Base-by-base conservation (phyloP, 768 basidiomycete genomes). In the Tulasnella calospora region DNA sequence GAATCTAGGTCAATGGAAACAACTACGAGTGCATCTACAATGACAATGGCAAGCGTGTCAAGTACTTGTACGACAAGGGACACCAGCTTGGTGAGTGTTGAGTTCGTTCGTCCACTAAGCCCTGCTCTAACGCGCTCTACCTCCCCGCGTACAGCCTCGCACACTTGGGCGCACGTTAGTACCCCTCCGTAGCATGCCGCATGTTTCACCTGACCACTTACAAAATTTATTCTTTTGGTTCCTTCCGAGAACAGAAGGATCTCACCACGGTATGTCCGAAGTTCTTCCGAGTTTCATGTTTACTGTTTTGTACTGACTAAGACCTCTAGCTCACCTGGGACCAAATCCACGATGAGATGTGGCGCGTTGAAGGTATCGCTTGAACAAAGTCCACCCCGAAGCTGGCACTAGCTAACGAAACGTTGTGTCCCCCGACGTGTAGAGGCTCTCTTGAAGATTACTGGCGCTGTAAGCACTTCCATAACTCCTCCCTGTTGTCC, bases 11-110 rank as follows among this genome's bases (percentile, higher is more conserved):
- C 36, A 77, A 77, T 38, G 76, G 76, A 2, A 77, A 77, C 70
- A 77, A 77, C 70, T 71, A 47, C 13, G 73, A 72, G 23, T 81
- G 80, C 47, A 81, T 81, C 61, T 81, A 81, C 74, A 57, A 81
- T 36, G 67, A 79, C 27, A 77, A 75, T 67, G 74, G 76, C 51
- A 79, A 80, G 72, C 47, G 79, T 15, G 79, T 79, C 23, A 38
- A 74, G 61, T 80, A 74, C 36, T 35, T 77, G 51, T 46, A 79
- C 21, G 51, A 57, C 27, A 36, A 79, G 30, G 79, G 79, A 17
- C 79, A 80, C 38, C 74, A 74, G 38, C n/a, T 76, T 10, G 30
- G 73, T 41, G 19, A 30, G 44, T 23, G 40, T 36, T 4, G 12
- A 21, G 27, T 7, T 61, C n/a, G 17, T 10, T 61, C 23, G 57